Evolutionary conservation across 192 early-diverging fungal genomes (phyloP), one percentile per base, ranked within the genome.

Genomic region (Coemansia sp.): DNA sequence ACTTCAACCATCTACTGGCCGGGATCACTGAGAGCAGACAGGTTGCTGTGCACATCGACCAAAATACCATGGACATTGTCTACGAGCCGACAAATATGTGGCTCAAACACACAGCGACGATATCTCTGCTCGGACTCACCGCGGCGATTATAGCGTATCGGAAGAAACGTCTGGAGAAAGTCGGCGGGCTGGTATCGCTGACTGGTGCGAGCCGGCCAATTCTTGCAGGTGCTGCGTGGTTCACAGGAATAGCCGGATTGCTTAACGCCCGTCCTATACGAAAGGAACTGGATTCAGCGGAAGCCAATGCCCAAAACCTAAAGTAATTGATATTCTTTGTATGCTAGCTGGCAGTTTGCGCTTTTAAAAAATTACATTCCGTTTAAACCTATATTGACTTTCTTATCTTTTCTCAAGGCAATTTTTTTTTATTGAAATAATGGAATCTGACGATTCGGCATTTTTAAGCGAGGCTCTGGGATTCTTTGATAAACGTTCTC

Each of bases 11-110:
- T 25, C 57, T 62, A 3, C 47, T 78, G 19, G 43, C 76, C 10
- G 76, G 76, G 0, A 64, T 78, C n/a, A 78, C 76, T 2, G 76
- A 72, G 56, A 23, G 69, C 6, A 40, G 53, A n/a, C 60, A 23
- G 29, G 51, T 78, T 31, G 69, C 76, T 6, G 65, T 72, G 35
- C 61, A 62, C n/a, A 47, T 78, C 51, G 56, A 68, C 38, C 59
- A 24, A 25, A 12, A 33, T 0, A 68, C 65, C 1, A 65, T 38
- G 56, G 54, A 67, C 23, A 31, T 56, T 5, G 76, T 72, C 18
- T 79, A 72, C 21, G 76, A 79, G 56, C 76, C 76, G 4, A 58
- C 66, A 45, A 79, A 69, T 12, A 12, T 23, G 12, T 73, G 69
- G 69, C 14, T 72, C 22, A 67, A 61, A 31, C 42, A 54, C 14